phyloP scores from a whole-genome alignment of 805 yeast species.

The Phaffomyces opuntiae region DNA sequence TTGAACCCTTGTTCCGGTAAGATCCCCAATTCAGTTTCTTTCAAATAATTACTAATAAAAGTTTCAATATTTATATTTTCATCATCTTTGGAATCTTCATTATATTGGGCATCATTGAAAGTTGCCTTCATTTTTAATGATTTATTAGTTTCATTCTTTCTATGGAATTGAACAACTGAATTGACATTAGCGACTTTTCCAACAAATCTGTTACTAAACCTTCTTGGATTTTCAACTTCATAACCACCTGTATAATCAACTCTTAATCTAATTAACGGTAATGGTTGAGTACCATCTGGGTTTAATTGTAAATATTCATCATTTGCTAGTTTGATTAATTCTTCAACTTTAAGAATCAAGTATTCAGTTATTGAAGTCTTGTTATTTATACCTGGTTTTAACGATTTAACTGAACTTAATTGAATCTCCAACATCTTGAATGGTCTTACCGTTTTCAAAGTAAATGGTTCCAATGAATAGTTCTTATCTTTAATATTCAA shows the following conservation, averaged over 20 bases:
- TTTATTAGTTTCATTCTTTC: conserved; percentile 30
- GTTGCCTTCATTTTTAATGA: conserved; percentile 6
- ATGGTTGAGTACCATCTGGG: conserved; percentile 40
- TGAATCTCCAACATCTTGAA: conserved; percentile 65
- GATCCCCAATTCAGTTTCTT: conserved; percentile 56
- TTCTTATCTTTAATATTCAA: conserved; percentile 54
- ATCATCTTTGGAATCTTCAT: conserved; percentile 18
- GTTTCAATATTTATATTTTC: conserved; percentile 50
- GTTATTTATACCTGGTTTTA: conserved; percentile 55
- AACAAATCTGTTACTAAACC: conserved; percentile 86
- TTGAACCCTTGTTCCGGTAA: conserved; percentile 72
- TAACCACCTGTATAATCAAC: conserved; percentile 89
- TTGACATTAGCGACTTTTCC: conserved; percentile 89
- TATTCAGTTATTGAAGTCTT: conserved; percentile 54
- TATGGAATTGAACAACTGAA: conserved; percentile 69
- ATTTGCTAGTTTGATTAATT: conserved; percentile 54
- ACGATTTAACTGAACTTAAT: conserved; percentile 42
- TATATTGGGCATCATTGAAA: conserved; percentile 1
- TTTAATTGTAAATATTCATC: conserved; percentile 36
- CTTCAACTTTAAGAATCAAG: conserved; percentile 58
- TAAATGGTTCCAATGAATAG: conserved; percentile 51
- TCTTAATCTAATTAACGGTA: conserved; percentile 75
- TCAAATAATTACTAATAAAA: conserved; percentile 55
- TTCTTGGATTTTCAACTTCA: conserved; percentile 84
- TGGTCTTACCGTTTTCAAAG: conserved; percentile 70